These are phyloP conservation scores for Trematosphaeria pertusa DNA, from an alignment of 2,329 filamentous ascomycete species.

Conservation along the genomic window DNA sequence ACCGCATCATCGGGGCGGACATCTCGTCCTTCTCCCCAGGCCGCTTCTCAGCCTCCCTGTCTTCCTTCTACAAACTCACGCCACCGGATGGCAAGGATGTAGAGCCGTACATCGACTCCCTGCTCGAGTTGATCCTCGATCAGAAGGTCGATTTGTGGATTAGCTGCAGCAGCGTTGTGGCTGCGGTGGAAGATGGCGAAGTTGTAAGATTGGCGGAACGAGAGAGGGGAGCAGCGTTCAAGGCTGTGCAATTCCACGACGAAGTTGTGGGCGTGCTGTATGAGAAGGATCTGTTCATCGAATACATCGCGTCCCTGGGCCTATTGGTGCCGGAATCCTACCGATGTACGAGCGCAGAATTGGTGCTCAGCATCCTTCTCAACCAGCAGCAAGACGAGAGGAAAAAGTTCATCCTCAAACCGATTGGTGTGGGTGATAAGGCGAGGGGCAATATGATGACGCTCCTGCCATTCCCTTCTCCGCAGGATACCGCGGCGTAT, in stretches of 20 bases:
- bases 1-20: constrained; percentile 76
- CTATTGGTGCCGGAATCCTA: constrained; percentile 51
- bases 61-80: constrained; percentile 61
- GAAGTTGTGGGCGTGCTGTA: constrained; percentile 65
- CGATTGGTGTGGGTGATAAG: constrained; percentile 67
- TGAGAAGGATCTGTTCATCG: constrained; percentile 70
- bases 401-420: constrained; percentile 68
- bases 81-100: constrained; percentile 42
- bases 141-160: constrained; percentile 76
- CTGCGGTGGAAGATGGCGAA: constrained; percentile 70
- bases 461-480: constrained; percentile 64
- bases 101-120: constrained; percentile 61
- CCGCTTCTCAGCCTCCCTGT: constrained; percentile 65
- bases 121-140: constrained; percentile 65
- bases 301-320: constrained; percentile 59
- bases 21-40: constrained; percentile 50
- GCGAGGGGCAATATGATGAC: constrained; percentile 67
- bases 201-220: constrained; percentile 56
- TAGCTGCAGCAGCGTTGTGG: constrained; percentile 72
- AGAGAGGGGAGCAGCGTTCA: constrained; percentile 60
- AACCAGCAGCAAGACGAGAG: constrained; percentile 13
- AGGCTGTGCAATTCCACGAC: constrained; percentile 68
- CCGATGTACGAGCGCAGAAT: constrained; percentile 60
- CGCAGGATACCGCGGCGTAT: constrained; percentile 61
- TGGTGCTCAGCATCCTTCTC: constrained; percentile 61